phyloP scores from a whole-genome alignment of 2,329 filamentous ascomycete genomes.

The Metarhizium rileyi region DNA sequence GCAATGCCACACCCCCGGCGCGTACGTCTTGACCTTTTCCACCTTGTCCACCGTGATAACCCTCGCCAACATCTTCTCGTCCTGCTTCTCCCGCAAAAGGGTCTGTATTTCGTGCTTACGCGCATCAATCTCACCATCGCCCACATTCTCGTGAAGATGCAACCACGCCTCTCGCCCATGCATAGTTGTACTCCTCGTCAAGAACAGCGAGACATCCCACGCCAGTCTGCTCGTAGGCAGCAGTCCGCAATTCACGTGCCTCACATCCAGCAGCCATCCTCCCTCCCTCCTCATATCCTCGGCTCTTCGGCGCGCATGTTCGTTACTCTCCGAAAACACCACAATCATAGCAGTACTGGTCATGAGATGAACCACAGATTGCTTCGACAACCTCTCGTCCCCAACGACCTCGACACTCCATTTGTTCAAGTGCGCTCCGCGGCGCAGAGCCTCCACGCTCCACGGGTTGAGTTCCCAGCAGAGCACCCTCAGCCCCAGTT shows the following conservation, averaged over 20 bases:
- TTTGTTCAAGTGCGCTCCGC: conserved; percentile 61
- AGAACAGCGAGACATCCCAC: conserved; percentile 31
- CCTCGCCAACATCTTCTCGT: conserved; percentile 11
- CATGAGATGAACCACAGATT: conserved; percentile 27
- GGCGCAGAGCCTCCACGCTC: conserved; percentile 72
- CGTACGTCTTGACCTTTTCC: conserved; percentile 60
- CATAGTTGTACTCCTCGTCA: conserved; percentile 36
- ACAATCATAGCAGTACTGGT: conserved; percentile 45
- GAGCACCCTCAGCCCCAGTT: conserved; percentile 61
- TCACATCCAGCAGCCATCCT: conserved; percentile 23
- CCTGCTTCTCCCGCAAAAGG: conserved; percentile 31
- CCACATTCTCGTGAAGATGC: conserved; percentile 59
- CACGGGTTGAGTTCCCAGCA: conserved; percentile 89
- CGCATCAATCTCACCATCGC: conserved; percentile 38
- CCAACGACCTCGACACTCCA: conserved; percentile 51
- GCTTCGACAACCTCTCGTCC: conserved; percentile 28
- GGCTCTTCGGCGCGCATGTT: conserved; percentile 35
- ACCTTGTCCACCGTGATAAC: conserved; percentile 40
- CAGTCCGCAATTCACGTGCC: conserved; percentile 56
- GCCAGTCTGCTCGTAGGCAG: conserved; percentile 46
- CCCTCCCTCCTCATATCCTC: conserved; percentile 26
- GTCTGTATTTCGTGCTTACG: conserved; percentile 37
- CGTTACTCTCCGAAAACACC: conserved; percentile 62
- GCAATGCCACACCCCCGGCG: conserved; percentile 59
- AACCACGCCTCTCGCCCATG: conserved; percentile 38